phyloP scores from a whole-genome alignment of 2,329 filamentous ascomycete genomes.

The Metarhizium album region DNA sequence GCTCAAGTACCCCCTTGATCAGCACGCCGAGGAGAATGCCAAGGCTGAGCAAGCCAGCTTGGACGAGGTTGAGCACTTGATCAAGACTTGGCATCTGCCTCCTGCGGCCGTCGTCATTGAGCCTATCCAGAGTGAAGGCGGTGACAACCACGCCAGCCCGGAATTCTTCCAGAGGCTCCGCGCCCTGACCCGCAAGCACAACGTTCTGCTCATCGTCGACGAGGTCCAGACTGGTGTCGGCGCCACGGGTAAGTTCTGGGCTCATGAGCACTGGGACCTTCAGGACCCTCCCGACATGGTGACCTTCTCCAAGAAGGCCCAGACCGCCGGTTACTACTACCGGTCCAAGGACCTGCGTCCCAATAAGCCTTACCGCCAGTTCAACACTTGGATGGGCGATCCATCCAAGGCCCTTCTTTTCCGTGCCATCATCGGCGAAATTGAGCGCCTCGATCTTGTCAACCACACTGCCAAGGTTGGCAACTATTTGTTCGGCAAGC shows the following conservation, averaged over 20 bases:
- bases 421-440: slow-evolving; percentile 74
- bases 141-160: slow-evolving; percentile 86
- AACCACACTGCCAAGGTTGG: slow-evolving; percentile 67
- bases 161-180: slow-evolving; percentile 80
- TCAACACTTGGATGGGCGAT: slow-evolving; percentile 98
- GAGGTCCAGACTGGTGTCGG: slow-evolving; percentile 92
- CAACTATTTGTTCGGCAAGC: slow-evolving; percentile 62
- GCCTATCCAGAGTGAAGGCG: slow-evolving; percentile 87
- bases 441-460: slow-evolving; percentile 67
- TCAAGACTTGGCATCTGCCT: slow-evolving; percentile 67
- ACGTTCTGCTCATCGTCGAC: slow-evolving; percentile 80
- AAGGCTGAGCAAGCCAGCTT: slow-evolving; percentile 71
- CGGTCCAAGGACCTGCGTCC: slow-evolving; percentile 68
- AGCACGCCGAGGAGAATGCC: slow-evolving; percentile 71
- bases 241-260: slow-evolving; percentile 91
- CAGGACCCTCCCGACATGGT: slow-evolving; percentile 78
- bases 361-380: slow-evolving; percentile 91
- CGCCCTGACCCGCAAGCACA: slow-evolving; percentile 64
- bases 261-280: slow-evolving; percentile 89
- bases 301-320: slow-evolving; percentile 91
- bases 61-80: slow-evolving; percentile 71
- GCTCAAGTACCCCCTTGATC: slow-evolving; percentile 78
- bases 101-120: slow-evolving; percentile 77
- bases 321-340: slow-evolving; percentile 88
- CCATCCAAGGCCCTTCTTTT: slow-evolving; percentile 76